Evolutionary conservation across 768 basidiomycete genomes (phyloP).

Genomic region (Boletus rubropictus): DNA sequence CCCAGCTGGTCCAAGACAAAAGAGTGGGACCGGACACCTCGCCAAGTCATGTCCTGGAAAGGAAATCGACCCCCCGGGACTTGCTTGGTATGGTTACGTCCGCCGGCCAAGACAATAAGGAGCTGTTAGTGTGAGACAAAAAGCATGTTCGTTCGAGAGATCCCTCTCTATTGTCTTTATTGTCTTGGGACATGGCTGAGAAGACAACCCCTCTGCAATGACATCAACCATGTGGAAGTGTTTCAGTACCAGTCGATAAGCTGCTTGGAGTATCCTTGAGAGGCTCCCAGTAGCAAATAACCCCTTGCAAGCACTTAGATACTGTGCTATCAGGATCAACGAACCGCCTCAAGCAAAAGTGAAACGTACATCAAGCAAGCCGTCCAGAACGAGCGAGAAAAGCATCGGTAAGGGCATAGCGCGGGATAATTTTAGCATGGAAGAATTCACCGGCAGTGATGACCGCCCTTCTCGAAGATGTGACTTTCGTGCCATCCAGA

Average conservation of each 20-base stretch:
- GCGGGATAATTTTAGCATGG: neutral
- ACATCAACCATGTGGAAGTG: neutral
- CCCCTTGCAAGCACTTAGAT: conserved; percentile 36
- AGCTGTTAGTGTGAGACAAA: conserved; percentile 11
- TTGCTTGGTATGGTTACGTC: conserved; percentile 2
- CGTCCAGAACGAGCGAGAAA: conserved; percentile 36
- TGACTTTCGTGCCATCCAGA: neutral
- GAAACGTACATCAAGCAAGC: conserved; percentile 33
- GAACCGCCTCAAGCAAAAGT: neutral
- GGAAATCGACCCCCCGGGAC: conserved; percentile 6
- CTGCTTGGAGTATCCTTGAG: conserved; percentile 31
- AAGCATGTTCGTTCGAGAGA: conserved; percentile 6
- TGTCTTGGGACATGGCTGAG: conserved; percentile 9
- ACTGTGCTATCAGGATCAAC: conserved; percentile 14
- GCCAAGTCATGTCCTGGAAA: neutral
- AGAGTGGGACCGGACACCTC: conserved; percentile 10
- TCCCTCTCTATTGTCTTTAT: conserved; percentile 25
- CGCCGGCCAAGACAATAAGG: conserved; percentile 24
- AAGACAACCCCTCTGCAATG: conserved; percentile 4
- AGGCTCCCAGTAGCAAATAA: conserved; percentile 37
- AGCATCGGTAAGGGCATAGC: conserved; percentile 33
- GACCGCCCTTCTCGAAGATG: conserved; percentile 34
- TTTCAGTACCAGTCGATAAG: conserved; percentile 4
- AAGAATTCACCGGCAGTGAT: conserved; percentile 28
- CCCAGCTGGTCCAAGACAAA: conserved; percentile 29